Conservation (phyloP, 169 alveolate species). For the Plasmodium vivax region DNA sequence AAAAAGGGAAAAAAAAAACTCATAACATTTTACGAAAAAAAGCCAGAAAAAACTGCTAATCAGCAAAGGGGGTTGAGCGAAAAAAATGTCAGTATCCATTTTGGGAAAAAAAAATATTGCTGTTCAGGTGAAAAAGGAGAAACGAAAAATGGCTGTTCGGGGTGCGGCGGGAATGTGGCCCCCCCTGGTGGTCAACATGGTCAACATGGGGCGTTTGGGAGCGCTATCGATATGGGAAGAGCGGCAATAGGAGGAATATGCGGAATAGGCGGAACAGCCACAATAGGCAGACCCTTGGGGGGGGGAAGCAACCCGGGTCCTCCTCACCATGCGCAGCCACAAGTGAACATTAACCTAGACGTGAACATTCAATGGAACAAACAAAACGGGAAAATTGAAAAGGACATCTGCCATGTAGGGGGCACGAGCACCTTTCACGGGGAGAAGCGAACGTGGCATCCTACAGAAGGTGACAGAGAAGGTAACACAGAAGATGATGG, state of each 20-base stretch:
- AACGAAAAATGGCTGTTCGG: not conserved
- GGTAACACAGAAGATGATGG: not conserved
- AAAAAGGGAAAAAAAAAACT: not conserved
- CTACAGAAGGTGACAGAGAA: not conserved
- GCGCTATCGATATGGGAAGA: not conserved
- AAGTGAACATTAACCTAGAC: constrained; percentile 35
- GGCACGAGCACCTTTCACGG: not conserved
- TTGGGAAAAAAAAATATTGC: not conserved
- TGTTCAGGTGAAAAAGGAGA: constrained; percentile 1
- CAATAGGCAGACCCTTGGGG: not conserved
- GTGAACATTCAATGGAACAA: constrained; percentile 55
- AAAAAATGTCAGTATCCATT: not conserved
- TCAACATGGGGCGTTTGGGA: not conserved
- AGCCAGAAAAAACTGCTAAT: not conserved
- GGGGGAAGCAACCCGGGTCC: not conserved
- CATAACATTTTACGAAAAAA: constrained; percentile 4
- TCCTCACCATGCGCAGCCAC: not conserved
- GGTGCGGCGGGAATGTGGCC: not conserved
- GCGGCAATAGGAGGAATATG: not conserved
- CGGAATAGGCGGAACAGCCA: too few species aligned
- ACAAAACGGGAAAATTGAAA: not conserved
- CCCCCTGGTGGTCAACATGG: not conserved
- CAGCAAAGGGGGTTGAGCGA: not conserved
- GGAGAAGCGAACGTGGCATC: not conserved
- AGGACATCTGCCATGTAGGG: not conserved